phyloP scores from a whole-genome alignment of 768 basidiomycete genomes.

The Serendipita sp. region DNA sequence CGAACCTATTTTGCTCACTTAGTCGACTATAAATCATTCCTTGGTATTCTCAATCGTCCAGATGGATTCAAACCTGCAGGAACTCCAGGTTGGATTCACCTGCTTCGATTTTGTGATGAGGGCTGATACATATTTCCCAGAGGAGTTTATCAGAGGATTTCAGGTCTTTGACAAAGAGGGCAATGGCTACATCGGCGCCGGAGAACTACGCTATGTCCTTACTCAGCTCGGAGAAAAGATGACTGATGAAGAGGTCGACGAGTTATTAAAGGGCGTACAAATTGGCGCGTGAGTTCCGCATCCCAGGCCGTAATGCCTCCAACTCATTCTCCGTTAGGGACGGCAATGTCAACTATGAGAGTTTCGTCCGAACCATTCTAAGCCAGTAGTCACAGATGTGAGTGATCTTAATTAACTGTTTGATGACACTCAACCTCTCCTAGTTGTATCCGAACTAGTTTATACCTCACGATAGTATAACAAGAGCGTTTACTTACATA shows the following conservation, averaged over 20 bases:
- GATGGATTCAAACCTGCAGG: conserved; percentile 97
- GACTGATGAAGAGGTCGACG: conserved; percentile 94
- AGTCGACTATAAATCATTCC: conserved; percentile 90
- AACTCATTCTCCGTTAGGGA: conserved; percentile 36
- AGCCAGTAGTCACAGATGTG: conserved; percentile 38
- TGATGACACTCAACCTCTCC: not conserved
- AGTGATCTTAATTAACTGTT: not conserved
- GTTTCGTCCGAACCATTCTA: conserved; percentile 86
- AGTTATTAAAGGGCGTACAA: conserved; percentile 90
- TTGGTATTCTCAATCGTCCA: conserved; percentile 80
- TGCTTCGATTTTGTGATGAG: not conserved
- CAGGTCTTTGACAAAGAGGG: conserved; percentile 97
- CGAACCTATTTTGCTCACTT: conserved; percentile 9
- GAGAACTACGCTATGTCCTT: conserved; percentile 81
- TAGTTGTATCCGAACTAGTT: not conserved
- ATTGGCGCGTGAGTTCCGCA: conserved; percentile 53
- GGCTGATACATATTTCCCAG: conserved; percentile 25
- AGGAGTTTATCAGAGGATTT: conserved; percentile 98
- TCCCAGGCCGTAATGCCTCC: conserved; percentile 6
- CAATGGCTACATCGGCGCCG: conserved; percentile 80
- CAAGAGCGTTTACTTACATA: not conserved
- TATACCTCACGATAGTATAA: too few species aligned
- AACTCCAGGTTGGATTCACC: conserved; percentile 53
- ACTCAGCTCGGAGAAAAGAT: conserved; percentile 98
- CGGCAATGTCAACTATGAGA: conserved; percentile 95